phyloP scores from a whole-genome alignment of 2,329 filamentous ascomycete species.

The Aspergillus latus region DNA sequence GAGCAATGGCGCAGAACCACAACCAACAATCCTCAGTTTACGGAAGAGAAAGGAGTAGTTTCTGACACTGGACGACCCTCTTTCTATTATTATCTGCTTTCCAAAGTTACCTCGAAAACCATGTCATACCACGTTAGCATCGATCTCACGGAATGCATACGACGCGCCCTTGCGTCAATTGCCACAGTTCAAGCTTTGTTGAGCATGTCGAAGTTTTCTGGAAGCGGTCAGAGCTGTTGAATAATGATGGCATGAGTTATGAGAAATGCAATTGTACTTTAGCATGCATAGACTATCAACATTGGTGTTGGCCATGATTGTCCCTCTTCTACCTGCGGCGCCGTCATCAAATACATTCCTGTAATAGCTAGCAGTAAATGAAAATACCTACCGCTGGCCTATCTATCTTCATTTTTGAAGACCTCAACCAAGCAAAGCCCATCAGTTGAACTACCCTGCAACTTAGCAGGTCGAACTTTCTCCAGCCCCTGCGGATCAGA shows the following conservation, averaged over 20 bases:
- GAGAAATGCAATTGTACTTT: background rate
- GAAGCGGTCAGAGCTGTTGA: background rate
- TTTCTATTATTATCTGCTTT: no score
- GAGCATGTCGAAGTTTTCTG: background rate
- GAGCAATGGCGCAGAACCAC: background rate
- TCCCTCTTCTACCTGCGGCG: background rate
- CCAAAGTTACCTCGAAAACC: no score
- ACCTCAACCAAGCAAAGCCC: no score
- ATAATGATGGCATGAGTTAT: background rate
- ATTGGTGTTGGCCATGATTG: background rate
- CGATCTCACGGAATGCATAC: background rate
- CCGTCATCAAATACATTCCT: background rate
- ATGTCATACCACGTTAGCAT: no score
- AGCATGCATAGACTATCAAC: background rate
- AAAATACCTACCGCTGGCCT: background rate
- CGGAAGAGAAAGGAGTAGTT: conserved; percentile 8
- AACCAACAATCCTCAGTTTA: conserved; percentile 14
- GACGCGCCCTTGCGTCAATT: background rate
- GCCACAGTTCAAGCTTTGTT: background rate
- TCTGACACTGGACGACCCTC: background rate
- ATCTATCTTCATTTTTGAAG: no score
- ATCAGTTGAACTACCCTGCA: background rate
- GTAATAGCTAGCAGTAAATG: background rate
- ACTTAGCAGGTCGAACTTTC: background rate
- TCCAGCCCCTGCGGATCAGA: background rate